phyloP scores from a whole-genome alignment of 495 filamentous ascomycete genomes.

The Cudoniella acicularis region DNA sequence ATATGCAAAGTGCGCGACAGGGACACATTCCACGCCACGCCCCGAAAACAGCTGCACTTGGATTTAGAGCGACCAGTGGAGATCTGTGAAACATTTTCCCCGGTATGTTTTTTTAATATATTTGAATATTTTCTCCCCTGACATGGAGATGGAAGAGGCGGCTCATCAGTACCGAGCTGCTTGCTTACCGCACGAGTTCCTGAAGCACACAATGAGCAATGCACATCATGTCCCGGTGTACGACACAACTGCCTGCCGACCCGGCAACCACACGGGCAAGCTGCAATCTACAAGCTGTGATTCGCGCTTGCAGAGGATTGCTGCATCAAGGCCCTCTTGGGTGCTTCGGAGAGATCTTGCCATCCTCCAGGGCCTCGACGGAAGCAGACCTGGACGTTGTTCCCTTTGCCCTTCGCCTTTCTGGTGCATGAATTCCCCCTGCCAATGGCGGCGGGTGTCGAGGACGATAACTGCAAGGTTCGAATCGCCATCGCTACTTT shows the following conservation, averaged over 20 bases:
- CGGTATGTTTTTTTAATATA: conserved; percentile 28
- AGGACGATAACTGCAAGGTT: conserved; percentile 7
- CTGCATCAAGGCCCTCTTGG: not conserved
- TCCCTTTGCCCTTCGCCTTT: not conserved
- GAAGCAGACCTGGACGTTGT: not conserved
- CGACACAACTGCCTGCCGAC: conserved; percentile 14
- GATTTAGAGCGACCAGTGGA: not conserved
- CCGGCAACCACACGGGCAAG: conserved; percentile 6
- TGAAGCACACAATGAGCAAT: conserved; percentile 13
- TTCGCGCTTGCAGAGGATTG: not conserved
- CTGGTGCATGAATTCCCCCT: not conserved
- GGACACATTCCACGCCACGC: conserved; percentile 17
- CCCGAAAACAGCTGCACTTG: conserved; percentile 14
- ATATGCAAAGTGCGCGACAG: conserved; percentile 23
- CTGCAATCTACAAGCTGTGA: conserved; percentile 1
- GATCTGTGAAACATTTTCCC: conserved; percentile 12
- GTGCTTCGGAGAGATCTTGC: conserved; percentile 8
- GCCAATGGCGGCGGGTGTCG: conserved; percentile 9
- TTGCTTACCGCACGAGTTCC: conserved; percentile 17
- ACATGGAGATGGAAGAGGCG: conserved; percentile 4
- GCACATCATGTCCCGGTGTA: conserved; percentile 27
- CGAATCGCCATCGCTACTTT: conserved; percentile 15
- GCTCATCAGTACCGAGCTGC: conserved; percentile 25
- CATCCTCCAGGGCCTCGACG: not conserved
- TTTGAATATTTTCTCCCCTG: conserved; percentile 13